phyloP scores from a whole-genome alignment of 306 rosid species.

The Mimosa bimucronata region DNA sequence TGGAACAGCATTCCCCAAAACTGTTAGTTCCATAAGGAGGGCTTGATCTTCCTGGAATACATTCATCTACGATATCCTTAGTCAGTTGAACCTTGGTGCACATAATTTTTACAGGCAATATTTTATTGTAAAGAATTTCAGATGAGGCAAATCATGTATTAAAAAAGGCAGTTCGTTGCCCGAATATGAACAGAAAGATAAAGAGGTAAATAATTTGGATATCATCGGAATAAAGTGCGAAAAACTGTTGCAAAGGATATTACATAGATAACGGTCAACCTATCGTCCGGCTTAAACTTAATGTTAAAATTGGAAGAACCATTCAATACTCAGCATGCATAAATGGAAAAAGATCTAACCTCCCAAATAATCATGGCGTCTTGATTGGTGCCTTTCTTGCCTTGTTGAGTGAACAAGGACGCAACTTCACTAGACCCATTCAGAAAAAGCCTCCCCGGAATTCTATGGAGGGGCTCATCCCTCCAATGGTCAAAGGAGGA shows the following conservation, averaged over 20 bases:
- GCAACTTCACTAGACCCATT: slow-evolving; percentile 81
- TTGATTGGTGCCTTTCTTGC: slow-evolving; percentile 96
- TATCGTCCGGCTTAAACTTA: no score
- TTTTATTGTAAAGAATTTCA: slow-evolving; percentile 4
- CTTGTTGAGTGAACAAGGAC: slow-evolving; percentile 91
- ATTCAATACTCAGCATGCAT: neutral
- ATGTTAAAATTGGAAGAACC: neutral
- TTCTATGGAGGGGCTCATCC: slow-evolving; percentile 69
- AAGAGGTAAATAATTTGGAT: neutral
- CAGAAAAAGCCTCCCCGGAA: slow-evolving; percentile 76
- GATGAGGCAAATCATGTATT: slow-evolving; percentile 22
- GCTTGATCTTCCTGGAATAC: no score
- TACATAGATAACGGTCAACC: no score
- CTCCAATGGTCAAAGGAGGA: slow-evolving; percentile 77
- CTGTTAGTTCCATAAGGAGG: no score
- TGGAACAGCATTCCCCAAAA: neutral
- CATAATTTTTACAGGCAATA: neutral
- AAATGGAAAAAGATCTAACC: slow-evolving; percentile 54
- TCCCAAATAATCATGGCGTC: slow-evolving; percentile 99
- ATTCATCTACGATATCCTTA: no score
- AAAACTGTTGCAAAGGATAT: slow-evolving; percentile 21
- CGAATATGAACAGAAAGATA: neutral
- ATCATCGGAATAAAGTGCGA: slow-evolving; percentile 34
- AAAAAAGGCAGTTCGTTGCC: neutral
- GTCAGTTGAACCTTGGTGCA: no score